phyloP scores from a whole-genome alignment of 768 basidiomycete genomes.

The Boletus huronensis region DNA sequence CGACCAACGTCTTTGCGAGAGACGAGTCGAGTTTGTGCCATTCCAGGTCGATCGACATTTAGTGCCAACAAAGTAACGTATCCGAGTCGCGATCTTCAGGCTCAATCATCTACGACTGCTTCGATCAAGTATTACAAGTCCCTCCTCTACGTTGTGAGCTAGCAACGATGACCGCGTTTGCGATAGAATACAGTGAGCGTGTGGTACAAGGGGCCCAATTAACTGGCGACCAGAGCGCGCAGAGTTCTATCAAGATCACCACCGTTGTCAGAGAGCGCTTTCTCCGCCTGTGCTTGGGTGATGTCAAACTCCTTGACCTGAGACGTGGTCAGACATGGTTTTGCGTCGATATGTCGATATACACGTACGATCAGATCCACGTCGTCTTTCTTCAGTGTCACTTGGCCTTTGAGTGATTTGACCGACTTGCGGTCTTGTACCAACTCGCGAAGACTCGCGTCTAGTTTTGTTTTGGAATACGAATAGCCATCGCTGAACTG shows the following conservation, averaged over 20 bases:
- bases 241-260: slow-evolving; percentile 29
- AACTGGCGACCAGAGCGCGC: slow-evolving; percentile 26
- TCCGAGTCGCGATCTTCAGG: background rate
- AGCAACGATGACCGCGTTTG: background rate
- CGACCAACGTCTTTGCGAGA: slow-evolving; percentile 65
- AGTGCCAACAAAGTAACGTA: no score
- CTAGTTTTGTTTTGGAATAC: slow-evolving; percentile 34
- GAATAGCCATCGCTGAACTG: slow-evolving; percentile 55
- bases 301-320: slow-evolving; percentile 32
- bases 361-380: slow-evolving; percentile 27
- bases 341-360: background rate
- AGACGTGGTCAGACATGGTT: slow-evolving; percentile 1
- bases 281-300: slow-evolving; percentile 29
- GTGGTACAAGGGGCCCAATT: slow-evolving; percentile 1
- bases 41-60: slow-evolving; percentile 94
- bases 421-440: slow-evolving; percentile 45
- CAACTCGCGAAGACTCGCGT: slow-evolving; percentile 49
- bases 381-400: slow-evolving; percentile 28
- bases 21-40: slow-evolving; percentile 80
- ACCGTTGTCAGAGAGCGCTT: slow-evolving; percentile 26
- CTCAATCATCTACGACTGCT: background rate
- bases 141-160: background rate
- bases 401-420: slow-evolving; percentile 40
- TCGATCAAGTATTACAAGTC: background rate
- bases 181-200: background rate